A percentile compares a stretch with the other conserved stretches of the same genome.
Evolutionary conservation across 1,284 basidiomycete genomes (phyloP).

Genomic region (Ganoderma resinaceum): DNA sequence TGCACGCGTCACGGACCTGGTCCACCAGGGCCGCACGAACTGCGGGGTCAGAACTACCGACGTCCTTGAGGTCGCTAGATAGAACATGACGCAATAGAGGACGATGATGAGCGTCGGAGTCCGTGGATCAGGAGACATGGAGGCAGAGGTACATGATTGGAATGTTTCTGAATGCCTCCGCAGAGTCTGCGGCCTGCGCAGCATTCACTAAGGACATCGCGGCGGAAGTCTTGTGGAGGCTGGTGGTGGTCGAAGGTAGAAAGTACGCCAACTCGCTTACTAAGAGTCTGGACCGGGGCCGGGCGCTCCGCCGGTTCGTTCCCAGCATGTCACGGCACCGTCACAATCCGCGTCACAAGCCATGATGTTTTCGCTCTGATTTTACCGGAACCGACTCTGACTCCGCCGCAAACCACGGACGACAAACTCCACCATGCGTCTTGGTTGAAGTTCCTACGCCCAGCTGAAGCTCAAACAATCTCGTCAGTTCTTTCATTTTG

Average conservation of each 20-base stretch:
- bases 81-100: background rate
- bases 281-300: too few species aligned
- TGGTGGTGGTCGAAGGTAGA: too few species aligned
- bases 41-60: constrained; percentile 48
- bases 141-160: constrained; percentile 27
- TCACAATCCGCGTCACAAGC: background rate
- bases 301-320: too few species aligned
- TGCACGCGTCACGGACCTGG: constrained; percentile 71
- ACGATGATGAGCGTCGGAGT: background rate
- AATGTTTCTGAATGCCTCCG: constrained; percentile 27
- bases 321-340: too few species aligned
- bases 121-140: background rate
- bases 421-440: too few species aligned
- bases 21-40: constrained; percentile 57
- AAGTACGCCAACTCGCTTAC: too few species aligned
- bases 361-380: too few species aligned
- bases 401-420: too few species aligned
- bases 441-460: too few species aligned
- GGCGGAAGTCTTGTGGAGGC: background rate
- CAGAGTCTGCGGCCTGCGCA: constrained; percentile 26
- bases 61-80: constrained; percentile 61
- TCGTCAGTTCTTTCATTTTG: too few species aligned
- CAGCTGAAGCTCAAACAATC: too few species aligned
- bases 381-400: too few species aligned
- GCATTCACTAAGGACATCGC: constrained; percentile 28